Conservation (phyloP, 78 protist genomes). For the Dictyostelium capitatum region DNA sequence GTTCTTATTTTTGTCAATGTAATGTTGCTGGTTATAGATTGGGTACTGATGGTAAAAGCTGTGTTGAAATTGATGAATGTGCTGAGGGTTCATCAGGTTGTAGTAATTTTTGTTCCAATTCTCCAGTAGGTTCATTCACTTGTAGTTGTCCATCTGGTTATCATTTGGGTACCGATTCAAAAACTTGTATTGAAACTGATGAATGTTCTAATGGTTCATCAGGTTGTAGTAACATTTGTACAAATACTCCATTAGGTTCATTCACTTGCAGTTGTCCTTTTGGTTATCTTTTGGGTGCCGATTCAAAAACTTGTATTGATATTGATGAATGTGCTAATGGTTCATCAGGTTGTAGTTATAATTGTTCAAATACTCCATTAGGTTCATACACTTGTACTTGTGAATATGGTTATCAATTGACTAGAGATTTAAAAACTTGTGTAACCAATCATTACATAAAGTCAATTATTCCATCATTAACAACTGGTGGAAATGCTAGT, state of each 20-base stretch:
- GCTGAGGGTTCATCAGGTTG: background rate
- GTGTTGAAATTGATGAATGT: slow-evolving; percentile 1
- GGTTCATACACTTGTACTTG: background rate
- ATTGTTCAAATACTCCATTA: background rate
- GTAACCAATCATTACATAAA: too few relatives aligned
- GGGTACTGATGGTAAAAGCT: background rate
- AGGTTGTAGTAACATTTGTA: background rate
- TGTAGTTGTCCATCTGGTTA: background rate
- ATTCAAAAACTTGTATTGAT: background rate
- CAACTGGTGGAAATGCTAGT: too few relatives aligned
- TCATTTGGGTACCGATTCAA: background rate
- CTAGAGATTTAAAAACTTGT: background rate
- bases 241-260: background rate
- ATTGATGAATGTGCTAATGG: background rate
- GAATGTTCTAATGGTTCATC: background rate
- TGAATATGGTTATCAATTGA: background rate
- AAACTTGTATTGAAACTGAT: background rate
- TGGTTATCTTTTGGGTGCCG: background rate
- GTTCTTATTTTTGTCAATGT: background rate
- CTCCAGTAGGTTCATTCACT: background rate
- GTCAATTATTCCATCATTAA: too few relatives aligned
- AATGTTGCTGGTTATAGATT: background rate
- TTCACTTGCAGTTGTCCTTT: background rate
- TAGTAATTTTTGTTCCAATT: background rate
- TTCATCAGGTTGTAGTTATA: background rate